These are phyloP conservation scores for Stachybotrys elegans DNA, from an alignment of 2,329 filamentous ascomycete species.

Conservation along the genomic window DNA sequence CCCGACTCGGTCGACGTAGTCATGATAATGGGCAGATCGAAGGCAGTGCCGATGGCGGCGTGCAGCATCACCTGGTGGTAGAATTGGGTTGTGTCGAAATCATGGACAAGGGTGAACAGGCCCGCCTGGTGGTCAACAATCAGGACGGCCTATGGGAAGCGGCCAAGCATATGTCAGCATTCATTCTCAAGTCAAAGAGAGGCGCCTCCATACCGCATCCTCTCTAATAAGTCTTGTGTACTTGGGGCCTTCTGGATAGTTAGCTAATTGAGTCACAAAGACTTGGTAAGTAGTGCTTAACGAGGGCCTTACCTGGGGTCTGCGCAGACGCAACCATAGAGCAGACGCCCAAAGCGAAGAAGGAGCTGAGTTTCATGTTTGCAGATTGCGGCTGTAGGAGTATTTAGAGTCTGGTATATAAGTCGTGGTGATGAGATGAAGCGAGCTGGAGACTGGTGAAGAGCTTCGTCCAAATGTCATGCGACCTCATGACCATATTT, in stretches of 20 bases:
- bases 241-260: not conserved
- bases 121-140: conserved; percentile 2
- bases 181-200: not conserved
- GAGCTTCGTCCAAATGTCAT: not conserved
- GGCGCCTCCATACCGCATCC: not conserved
- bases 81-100: not conserved
- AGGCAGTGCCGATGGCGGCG: not conserved
- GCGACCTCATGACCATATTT: not conserved
- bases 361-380: conserved; percentile 1
- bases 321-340: not conserved
- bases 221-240: not conserved
- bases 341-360: not conserved
- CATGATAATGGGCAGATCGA: not conserved
- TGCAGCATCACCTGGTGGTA: not conserved
- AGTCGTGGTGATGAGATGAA: not conserved
- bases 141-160: not conserved
- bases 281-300: not conserved
- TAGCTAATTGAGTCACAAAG: too few relatives aligned
- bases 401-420: not conserved
- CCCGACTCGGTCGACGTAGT: conserved; percentile 1
- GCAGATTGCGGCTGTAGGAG: not conserved
- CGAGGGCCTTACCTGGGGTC: not conserved
- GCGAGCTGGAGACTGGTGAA: not conserved
- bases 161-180: not conserved
- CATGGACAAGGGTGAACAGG: conserved; percentile 2